Evolutionary conservation across 2,329 filamentous ascomycete species (phyloP), one percentile per base, ranked within the genome.

Genomic region (Alternaria triticina): DNA sequence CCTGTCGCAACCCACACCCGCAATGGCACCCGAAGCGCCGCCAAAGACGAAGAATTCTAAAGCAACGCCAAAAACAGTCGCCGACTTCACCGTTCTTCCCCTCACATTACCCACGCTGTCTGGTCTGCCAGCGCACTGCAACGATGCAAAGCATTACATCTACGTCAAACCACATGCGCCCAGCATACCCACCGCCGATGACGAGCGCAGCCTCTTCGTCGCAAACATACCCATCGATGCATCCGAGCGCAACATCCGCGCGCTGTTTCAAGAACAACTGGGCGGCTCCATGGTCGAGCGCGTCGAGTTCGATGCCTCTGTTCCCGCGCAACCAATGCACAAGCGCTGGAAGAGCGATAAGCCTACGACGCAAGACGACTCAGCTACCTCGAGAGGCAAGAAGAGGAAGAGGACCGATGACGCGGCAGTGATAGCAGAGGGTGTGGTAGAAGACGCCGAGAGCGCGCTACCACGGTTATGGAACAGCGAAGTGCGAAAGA

Each of bases 141-240:
- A 61, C 15, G 57, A 65, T 22, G 86, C 89, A 61, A 88, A 88
- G 54, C 96, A 98, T 82, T 93, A 94, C 81, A 84, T 98, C 73
- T 97, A 97, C 82, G 82, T 98, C 59, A 92, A 93, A 69, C 89
- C 89, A 59, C 94, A 98, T 80, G 86, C 90, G 49, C 94, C 95
- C 64, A 93, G 91, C 81, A 86, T 71, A 20, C 67, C 76, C 23
- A 75, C 73, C 11, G 89, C 92, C 13, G 91, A 91, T 8, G 84
- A 87, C 58, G 87, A 91, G 79, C 90, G 94, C 71, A 94, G 92
- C 65, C 86, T 99, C 17, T 99, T 97, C 81, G 78, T 97, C n/a
- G 91, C 94, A 67, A 98, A 99, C 74, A 83, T 96, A 1, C 96
- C 96, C 7, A 85, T 91, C 66, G 94, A 97, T 76, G 90, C 93